Base-by-base conservation (phyloP, 441 rosid species). In the Eruca vesicaria region DNA sequence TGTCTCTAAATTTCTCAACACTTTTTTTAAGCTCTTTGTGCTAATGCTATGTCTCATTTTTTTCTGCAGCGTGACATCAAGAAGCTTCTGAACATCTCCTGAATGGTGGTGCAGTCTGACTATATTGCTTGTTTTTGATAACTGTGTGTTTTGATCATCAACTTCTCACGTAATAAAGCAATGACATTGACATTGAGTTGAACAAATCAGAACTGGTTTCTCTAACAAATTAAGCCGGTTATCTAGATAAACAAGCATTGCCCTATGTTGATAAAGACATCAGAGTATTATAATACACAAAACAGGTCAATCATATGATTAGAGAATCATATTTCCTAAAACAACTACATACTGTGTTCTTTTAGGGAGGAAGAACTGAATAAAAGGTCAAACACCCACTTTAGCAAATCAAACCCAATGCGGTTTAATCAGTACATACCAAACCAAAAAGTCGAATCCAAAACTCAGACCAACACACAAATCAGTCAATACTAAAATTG, bases 1-100 rank as follows among this genome's bases (percentile, higher is more conserved):
- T 52, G 4, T 3, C 32, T 48, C 62, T 63, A 5, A 36, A 63
- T 53, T 26, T 26, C 29, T 4, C 21, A 68, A 16, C 38, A 48
- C 3, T 9, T 19, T 28, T 29, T 59, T 4, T 4, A 1, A 9
- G 31, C 14, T 16, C 9, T 36, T 19, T 52, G 9, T 63, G 29
- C 58, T 63, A 29, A 71, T 8, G 15, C 45, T 43, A 5, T 48
- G 69, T 60, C 57, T 55, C n/a, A 15, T 9, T 29, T 23, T 36
- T 66, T 20, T 12, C 29, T 78, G 72, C 78, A 83, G 84, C 73
- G 70, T 78, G 89, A 86, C 76, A 82, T 92, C 18, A 84, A 80
- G 84, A 85, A 86, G 83, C 85, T 90, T 43, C 63, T 88, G 86
- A 67, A 55, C 12, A 20, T 78, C 53, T 61, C 74, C 4, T 72